These are phyloP conservation scores for Yarrowia osloensis DNA, from an alignment of 805 yeast genomes.

Conservation along the genomic window DNA sequence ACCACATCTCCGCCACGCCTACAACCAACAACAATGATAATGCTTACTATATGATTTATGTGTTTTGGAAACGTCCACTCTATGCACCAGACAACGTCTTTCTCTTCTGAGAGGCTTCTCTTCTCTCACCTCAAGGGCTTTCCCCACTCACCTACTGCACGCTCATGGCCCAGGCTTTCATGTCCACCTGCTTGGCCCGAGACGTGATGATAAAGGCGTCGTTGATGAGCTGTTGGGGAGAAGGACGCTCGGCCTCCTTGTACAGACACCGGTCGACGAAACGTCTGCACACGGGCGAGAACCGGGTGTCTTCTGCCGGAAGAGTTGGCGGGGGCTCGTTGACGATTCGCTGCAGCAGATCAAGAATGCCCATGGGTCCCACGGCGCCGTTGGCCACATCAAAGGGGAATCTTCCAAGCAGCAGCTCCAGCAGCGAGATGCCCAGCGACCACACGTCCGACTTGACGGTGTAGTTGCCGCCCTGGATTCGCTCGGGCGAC, in stretches of 20 bases:
- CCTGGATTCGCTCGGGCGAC: conserved; percentile 98
- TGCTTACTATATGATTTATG: conserved; percentile 19
- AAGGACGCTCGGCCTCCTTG: conserved; percentile 72
- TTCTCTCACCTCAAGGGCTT: neutral
- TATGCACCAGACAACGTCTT: neutral
- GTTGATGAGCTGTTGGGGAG: conserved; percentile 66
- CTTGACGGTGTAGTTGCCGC: conserved; percentile 88
- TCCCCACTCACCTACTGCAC: conserved; percentile 11
- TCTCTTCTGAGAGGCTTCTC: neutral
- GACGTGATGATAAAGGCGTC: conserved; percentile 41
- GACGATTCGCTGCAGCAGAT: conserved; percentile 86
- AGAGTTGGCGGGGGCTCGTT: conserved; percentile 87
- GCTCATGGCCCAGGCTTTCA: conserved; percentile 36
- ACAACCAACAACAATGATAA: neutral
- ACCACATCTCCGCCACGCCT: neutral
- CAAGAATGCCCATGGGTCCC: conserved; percentile 72
- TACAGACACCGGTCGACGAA: conserved; percentile 75
- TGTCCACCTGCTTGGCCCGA: conserved; percentile 33
- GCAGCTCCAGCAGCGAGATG: conserved; percentile 81
- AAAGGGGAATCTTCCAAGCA: conserved; percentile 82
- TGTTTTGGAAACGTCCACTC: neutral
- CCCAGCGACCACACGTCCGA: conserved; percentile 98
- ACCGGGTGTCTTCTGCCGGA: conserved; percentile 46
- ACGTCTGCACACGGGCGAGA: conserved; percentile 55
- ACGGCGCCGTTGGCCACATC: conserved; percentile 36